Evolutionary conservation across 805 yeast species (phyloP), one percentile per base, ranked within the genome.

Genomic region (Nakazawaea sp.): DNA sequence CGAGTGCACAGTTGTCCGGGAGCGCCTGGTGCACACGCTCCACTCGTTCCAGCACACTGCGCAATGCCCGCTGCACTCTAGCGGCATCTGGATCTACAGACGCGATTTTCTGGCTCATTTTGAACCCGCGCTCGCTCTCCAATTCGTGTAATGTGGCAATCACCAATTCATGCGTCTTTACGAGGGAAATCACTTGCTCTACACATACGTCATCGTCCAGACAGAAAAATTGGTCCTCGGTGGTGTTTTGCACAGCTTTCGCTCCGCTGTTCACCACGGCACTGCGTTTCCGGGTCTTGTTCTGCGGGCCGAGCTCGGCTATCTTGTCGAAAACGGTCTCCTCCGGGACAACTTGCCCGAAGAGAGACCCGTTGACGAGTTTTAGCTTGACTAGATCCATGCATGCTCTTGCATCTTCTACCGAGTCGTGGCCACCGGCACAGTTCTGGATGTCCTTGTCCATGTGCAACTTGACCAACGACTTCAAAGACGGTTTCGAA

Each of bases 361-460:
- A 82, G 2, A 66, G 58, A 5, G 59, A 52, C 1, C 96, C 97
- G 39, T 79, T 76, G 4, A 64, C 56, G 11, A 88, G 56, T 51
- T 89, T 88, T 45, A 77, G 47, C 47, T 83, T 78, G 1, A 84
- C 73, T 34, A 90, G 67, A 35, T 85, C 87, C 50, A 89, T 63
- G 52, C 96, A 85, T 1, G 95, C 78, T 20, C 55, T 55, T 10
- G 95, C 82, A 53, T 90, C 98, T 52, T 86, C 96, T 4, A 81
- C 68, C 0, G 97, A 82, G 36, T 89, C 83, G 57, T 90, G 97
- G 1, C 95, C 95, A 3, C 55, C 45, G 3, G 42, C 46, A n/a
- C 81, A 79, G 18, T 59, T 59, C 56, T 92, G 97, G 35, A 90
- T 90, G 0, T 55, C 60, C 34, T 70, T 59, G 15, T 65, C 58